A percentile compares a stretch with the other conserved stretches of the same genome.
These are phyloP conservation scores for Adansonia gregorii DNA, from an alignment of 441 rosid genomes.

Conservation along the genomic window DNA sequence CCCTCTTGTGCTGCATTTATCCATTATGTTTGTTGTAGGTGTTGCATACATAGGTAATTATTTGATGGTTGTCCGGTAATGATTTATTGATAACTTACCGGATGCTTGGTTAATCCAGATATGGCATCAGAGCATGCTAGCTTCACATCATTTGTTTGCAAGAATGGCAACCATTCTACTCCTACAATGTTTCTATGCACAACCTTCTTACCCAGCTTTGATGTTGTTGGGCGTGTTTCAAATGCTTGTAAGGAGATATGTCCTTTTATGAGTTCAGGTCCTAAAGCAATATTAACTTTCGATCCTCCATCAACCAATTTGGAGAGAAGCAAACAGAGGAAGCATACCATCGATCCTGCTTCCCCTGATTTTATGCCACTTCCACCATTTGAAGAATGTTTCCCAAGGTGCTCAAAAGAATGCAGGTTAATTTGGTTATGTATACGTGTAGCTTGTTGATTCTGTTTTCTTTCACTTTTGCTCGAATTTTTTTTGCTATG, in stretches of 20 bases:
- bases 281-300: constrained; percentile 73
- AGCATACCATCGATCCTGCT: constrained; percentile 80
- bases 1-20: background rate
- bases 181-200: constrained; percentile 51
- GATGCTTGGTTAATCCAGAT: constrained; percentile 22
- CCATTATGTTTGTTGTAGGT: background rate
- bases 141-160: constrained; percentile 54
- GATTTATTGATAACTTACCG: background rate
- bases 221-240: constrained; percentile 45
- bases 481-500: background rate
- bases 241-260: constrained; percentile 41
- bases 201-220: constrained; percentile 63
- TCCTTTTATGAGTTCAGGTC: constrained; percentile 30
- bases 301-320: constrained; percentile 65
- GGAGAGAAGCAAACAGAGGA: constrained; percentile 55
- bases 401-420: constrained; percentile 90
- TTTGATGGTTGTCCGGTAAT: background rate
- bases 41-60: background rate
- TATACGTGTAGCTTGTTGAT: constrained; percentile 12
- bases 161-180: constrained; percentile 52
- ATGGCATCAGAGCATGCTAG: constrained; percentile 75
- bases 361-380: constrained; percentile 87
- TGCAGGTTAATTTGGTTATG: constrained; percentile 36
- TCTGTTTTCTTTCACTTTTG: constrained; percentile 11
- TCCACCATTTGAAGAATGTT: constrained; percentile 88